These are phyloP conservation scores for Stygiomarasmius scandens DNA, from an alignment of 1,284 basidiomycete species.

Conservation along the genomic window DNA sequence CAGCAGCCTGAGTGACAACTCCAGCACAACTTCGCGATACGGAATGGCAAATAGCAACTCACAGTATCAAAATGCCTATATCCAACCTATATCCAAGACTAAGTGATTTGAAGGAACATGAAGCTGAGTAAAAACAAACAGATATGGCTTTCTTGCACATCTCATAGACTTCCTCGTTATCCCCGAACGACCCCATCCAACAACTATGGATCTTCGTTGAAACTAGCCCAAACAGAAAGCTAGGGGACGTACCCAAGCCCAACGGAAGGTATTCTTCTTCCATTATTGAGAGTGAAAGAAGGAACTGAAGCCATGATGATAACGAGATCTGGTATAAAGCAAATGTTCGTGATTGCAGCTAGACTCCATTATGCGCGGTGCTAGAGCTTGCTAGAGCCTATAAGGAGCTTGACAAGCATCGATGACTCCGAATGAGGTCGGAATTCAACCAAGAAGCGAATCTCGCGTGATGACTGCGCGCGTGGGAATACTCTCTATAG, in stretches of 20 bases:
- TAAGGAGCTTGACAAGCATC: no score
- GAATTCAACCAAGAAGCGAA: no score
- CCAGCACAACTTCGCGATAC: not conserved
- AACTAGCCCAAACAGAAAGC: not conserved
- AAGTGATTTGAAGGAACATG: not conserved
- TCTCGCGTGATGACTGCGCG: no score
- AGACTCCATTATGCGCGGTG: not conserved
- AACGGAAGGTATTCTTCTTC: slow-evolving; percentile 38
- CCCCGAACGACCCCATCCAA: slow-evolving; percentile 44
- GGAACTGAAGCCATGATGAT: slow-evolving; percentile 19
- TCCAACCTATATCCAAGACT: slow-evolving; percentile 27
- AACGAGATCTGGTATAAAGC: not conserved
- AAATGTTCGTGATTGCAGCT: not conserved
- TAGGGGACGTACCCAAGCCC: slow-evolving; percentile 36
- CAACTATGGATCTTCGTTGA: slow-evolving; percentile 29
- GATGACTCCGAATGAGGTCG: no score
- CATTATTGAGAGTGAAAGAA: slow-evolving; percentile 38
- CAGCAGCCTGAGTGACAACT: slow-evolving; percentile 26
- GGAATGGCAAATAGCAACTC: not conserved
- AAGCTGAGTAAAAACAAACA: slow-evolving; percentile 18
- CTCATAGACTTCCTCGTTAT: slow-evolving; percentile 34
- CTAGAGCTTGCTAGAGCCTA: no score
- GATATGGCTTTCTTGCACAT: slow-evolving; percentile 41
- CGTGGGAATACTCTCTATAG: no score
- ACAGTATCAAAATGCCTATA: slow-evolving; percentile 47